Conservation (phyloP, 768 basidiomycete species). For the Pulveroboletus sp. region DNA sequence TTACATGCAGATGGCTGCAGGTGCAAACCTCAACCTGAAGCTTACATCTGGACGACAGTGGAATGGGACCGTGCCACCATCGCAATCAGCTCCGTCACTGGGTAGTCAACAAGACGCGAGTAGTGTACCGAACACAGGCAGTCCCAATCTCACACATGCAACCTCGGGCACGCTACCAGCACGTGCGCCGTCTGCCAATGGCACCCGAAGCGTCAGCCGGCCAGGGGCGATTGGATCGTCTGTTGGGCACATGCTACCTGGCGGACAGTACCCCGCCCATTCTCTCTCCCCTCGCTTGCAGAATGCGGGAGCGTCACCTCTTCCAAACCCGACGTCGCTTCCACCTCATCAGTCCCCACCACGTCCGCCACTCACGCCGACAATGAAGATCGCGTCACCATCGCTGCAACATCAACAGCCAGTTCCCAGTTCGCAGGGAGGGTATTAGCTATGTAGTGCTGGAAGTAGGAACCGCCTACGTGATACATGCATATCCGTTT, state of each 20-base stretch:
- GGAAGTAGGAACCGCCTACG: conserved; percentile 9
- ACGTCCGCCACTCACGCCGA: conserved; percentile 47
- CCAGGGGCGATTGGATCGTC: conserved; percentile 16
- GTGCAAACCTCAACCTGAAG: conserved; percentile 34
- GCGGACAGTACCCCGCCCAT: conserved; percentile 40
- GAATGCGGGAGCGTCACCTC: conserved; percentile 42
- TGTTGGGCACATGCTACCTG: conserved; percentile 30
- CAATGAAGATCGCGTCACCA: conserved; percentile 51
- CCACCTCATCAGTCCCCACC: conserved; percentile 45
- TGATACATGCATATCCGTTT: conserved; percentile 14
- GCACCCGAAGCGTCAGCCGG: conserved; percentile 44
- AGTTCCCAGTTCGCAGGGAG: conserved; percentile 48
- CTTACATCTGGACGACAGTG: conserved; percentile 39
- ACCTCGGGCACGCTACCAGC: conserved; percentile 35
- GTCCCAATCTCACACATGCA: conserved; percentile 34
- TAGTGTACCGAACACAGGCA: conserved; percentile 28
- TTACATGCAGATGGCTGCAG: conserved; percentile 25
- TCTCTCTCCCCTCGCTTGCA: conserved; percentile 50
- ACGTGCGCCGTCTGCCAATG: conserved; percentile 56
- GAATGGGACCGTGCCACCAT: conserved; percentile 26
- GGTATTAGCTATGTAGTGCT: conserved; percentile 40
- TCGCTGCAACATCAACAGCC: conserved; percentile 53
- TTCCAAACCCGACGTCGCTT: conserved; percentile 39
- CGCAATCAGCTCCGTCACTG: conserved; percentile 24
- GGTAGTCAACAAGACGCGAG: conserved; percentile 25